Evolutionary conservation across 2,329 filamentous ascomycete genomes (phyloP).

Genomic region (Exserohilum rostratum): DNA sequence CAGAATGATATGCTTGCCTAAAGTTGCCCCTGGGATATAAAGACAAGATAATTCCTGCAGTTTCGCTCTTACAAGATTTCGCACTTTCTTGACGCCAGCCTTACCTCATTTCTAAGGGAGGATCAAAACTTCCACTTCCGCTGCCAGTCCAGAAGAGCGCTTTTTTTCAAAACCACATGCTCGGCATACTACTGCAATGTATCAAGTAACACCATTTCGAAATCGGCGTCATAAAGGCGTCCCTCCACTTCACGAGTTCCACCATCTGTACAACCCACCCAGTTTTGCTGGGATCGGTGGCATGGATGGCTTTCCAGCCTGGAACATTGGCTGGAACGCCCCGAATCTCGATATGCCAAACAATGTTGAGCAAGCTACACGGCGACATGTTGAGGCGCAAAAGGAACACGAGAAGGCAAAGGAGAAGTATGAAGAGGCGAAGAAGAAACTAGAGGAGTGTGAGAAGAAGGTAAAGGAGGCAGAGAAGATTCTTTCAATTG

Average conservation of each 20-base stretch:
- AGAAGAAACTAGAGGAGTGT: constrained; percentile 24
- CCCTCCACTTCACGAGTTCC: neutral
- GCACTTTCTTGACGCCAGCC: neutral
- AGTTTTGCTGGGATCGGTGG: neutral
- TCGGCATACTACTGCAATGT: constrained; percentile 1
- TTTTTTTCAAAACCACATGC: neutral
- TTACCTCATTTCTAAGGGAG: neutral
- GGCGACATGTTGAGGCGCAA: constrained; percentile 20
- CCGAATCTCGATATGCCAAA: neutral
- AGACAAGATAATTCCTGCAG: constrained; percentile 5
- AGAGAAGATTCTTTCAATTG: constrained; percentile 8
- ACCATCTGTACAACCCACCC: neutral
- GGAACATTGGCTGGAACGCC: neutral
- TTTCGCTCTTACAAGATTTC: neutral
- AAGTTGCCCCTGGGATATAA: too few relatives aligned
- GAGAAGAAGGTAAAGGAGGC: constrained; percentile 24
- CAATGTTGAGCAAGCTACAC: constrained; percentile 24
- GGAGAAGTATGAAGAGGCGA: constrained; percentile 22
- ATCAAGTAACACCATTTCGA: constrained; percentile 1
- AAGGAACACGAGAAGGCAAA: constrained; percentile 18
- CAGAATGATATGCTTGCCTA: too few relatives aligned
- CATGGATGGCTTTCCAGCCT: neutral
- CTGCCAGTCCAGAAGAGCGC: neutral
- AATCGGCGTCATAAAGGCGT: neutral
- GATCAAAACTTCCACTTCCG: too few relatives aligned